phyloP scores from a whole-genome alignment of 2,329 filamentous ascomycete species.

The Penicillium sp. region DNA sequence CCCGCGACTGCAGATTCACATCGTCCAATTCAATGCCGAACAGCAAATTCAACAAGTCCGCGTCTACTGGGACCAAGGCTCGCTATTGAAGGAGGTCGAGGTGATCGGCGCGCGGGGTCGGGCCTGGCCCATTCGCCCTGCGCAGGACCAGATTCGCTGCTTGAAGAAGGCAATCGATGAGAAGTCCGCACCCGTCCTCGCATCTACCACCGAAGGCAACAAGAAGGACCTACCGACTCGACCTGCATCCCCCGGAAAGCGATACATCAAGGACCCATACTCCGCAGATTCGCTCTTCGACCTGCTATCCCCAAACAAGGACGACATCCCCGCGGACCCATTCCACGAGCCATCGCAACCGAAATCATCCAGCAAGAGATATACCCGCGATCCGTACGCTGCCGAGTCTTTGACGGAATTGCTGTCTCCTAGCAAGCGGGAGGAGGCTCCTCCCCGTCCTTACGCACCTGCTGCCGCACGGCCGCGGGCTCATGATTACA shows the following conservation, averaged over 20 bases:
- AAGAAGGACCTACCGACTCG: conserved; percentile 10
- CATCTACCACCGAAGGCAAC: conserved; percentile 12
- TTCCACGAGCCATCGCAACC: conserved; percentile 5
- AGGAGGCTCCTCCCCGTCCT: conserved; percentile 51
- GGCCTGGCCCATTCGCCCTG: conserved; percentile 93
- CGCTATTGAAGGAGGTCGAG: conserved; percentile 85
- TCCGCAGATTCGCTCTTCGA: conserved; percentile 59
- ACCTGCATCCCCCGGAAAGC: conserved; percentile 35
- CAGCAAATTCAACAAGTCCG: conserved; percentile 82
- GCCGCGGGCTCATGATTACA: conserved; percentile 59
- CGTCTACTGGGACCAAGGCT: conserved; percentile 90
- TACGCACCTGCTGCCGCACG: conserved; percentile 60
- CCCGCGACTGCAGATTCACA: conserved; percentile 59
- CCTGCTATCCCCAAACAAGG: conserved; percentile 56
- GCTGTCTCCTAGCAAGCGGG: conserved; percentile 53
- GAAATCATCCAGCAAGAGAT: conserved; percentile 27
- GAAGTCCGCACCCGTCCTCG: conserved; percentile 14
- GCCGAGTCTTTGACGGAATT: conserved; percentile 60
- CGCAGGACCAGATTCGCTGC: conserved; percentile 72
- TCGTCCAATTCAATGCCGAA: conserved; percentile 72
- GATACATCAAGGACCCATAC: conserved; percentile 39
- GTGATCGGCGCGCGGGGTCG: conserved; percentile 84
- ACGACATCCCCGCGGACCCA: conserved; percentile 17
- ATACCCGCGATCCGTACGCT: conserved; percentile 33
- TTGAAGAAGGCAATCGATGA: conserved; percentile 52